A percentile compares a stretch with the other conserved stretches of the same genome.
These are phyloP conservation scores for Dactylellina haptotyla DNA, from an alignment of 2,329 filamentous ascomycete species.

Conservation along the genomic window DNA sequence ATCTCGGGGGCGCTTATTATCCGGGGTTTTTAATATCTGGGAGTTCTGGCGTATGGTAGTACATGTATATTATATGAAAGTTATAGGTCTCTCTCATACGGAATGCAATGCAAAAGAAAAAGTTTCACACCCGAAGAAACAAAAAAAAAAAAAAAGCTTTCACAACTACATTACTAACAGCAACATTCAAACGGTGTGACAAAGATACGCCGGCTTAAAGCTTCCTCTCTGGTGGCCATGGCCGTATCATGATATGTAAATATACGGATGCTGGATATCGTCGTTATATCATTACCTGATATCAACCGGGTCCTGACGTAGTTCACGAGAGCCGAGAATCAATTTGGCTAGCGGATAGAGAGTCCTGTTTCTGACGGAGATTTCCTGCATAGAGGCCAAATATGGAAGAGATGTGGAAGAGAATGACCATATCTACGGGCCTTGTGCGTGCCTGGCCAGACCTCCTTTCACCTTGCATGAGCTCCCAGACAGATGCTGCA, in stretches of 20 bases:
- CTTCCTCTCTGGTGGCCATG: too few species aligned
- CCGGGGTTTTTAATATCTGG: conserved; percentile 15
- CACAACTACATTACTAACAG: too few species aligned
- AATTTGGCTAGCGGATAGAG: conserved; percentile 19
- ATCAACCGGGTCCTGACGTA: conserved; percentile 25
- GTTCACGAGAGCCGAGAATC: conserved; percentile 16
- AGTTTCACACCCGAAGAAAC: too few species aligned
- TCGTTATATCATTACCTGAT: conserved; percentile 19
- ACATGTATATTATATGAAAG: neutral
- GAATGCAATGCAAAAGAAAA: too few species aligned
- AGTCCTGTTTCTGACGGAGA: conserved; percentile 15
- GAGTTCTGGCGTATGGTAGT: conserved; percentile 1
- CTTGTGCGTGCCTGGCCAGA: conserved; percentile 31
- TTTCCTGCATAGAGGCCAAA: conserved; percentile 4
- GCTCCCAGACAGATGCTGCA: conserved; percentile 42
- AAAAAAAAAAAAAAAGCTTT: too few species aligned
- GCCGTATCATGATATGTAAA: too few species aligned
- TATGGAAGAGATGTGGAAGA: conserved; percentile 1
- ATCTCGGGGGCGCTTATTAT: conserved; percentile 3
- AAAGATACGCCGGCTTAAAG: neutral
- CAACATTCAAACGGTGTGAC: too few species aligned
- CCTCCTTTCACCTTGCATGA: conserved; percentile 53
- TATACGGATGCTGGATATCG: neutral
- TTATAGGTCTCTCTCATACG: too few species aligned
- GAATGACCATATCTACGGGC: conserved; percentile 38